Percentiles rank a stretch among this genome's conserved stretches.
Evolutionary conservation across 345 rosid genomes (phyloP).

Genomic region (Pistacia atlantica): DNA sequence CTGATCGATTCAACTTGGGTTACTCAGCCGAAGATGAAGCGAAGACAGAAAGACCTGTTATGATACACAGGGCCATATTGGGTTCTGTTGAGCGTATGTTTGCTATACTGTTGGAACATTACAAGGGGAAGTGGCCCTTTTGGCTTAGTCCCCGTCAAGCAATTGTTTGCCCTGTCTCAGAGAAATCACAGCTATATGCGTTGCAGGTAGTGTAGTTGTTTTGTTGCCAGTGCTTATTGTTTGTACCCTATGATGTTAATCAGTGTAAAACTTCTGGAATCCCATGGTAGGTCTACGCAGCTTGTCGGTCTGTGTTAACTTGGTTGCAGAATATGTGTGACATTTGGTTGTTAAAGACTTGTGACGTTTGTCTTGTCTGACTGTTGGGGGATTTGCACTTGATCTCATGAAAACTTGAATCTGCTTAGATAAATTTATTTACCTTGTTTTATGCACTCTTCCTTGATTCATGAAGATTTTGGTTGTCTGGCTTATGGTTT

Average conservation of each 20-base stretch:
- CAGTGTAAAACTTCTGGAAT: neutral
- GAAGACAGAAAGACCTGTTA: slow-evolving; percentile 77
- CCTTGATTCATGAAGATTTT: neutral
- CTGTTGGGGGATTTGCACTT: neutral
- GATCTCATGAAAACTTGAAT: neutral
- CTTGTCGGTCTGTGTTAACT: no score
- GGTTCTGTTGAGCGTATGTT: slow-evolving; percentile 98
- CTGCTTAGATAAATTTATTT: neutral
- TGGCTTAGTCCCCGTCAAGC: slow-evolving; percentile 99
- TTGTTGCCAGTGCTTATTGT: slow-evolving; percentile 15
- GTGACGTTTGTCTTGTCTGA: neutral
- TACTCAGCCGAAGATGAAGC: slow-evolving; percentile 93
- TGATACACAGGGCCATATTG: slow-evolving; percentile 93
- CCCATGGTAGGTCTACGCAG: neutral
- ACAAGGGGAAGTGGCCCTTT: slow-evolving; percentile 98
- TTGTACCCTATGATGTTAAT: neutral
- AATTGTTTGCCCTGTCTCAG: slow-evolving; percentile 94
- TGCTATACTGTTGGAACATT: slow-evolving; percentile 90
- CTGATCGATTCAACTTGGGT: slow-evolving; percentile 72
- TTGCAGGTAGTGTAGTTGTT: slow-evolving; percentile 46
- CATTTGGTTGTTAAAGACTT: neutral
- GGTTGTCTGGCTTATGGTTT: neutral
- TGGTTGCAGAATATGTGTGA: no score
- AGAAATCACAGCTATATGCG: slow-evolving; percentile 78
- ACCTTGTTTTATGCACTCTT: neutral